Base-by-base conservation (phyloP, 768 basidiomycete genomes). In the Sarcodon aspratus region DNA sequence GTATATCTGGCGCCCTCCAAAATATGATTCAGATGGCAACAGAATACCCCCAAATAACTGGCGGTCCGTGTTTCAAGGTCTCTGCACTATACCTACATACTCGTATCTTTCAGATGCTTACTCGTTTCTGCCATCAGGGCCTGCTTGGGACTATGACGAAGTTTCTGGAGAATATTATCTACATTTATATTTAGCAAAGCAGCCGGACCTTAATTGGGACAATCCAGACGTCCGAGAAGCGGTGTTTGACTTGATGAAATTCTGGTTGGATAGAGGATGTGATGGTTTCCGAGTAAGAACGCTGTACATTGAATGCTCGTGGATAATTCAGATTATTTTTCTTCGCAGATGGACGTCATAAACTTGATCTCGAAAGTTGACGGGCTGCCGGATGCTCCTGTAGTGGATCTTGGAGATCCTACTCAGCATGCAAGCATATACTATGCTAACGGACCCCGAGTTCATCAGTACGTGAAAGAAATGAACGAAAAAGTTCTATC, bases 201-300 rank as follows among this genome's bases (percentile, higher is more conserved):
- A 85, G 64, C 85, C 84, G 0, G 86, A 87, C 58, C 61, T 87
- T 12, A 86, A 89, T 59, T 87, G 82, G 83, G 81, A 85, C 46
- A 82, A 85, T 53, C 70, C 73, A 0, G 70, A 72, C 7, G 55
- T 59, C 10, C 68, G 79, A 7, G 66, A 72, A 49, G 75, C 79
- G 7, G 70, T 84, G 1, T 80, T 70, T 63, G 76, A 80, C 33
- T 58, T 79, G 43, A 82, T 87, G 82, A 62, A 64, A 38, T 87
- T 83, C 57, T 87, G 84, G 85, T 68, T 85, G n/a, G 71, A 78
- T 47, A 67, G 78, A 45, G 85, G 86, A 1, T 79, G 80, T 52
- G 83, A 86, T 52, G 86, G 85, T 1, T 89, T 88, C 61, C 67
- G 83, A 17, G 79, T 86, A 55, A 48, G 78, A 5, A 27, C 5